phyloP scores from a whole-genome alignment of 768 basidiomycete genomes.

The Termitomyces sp. region DNA sequence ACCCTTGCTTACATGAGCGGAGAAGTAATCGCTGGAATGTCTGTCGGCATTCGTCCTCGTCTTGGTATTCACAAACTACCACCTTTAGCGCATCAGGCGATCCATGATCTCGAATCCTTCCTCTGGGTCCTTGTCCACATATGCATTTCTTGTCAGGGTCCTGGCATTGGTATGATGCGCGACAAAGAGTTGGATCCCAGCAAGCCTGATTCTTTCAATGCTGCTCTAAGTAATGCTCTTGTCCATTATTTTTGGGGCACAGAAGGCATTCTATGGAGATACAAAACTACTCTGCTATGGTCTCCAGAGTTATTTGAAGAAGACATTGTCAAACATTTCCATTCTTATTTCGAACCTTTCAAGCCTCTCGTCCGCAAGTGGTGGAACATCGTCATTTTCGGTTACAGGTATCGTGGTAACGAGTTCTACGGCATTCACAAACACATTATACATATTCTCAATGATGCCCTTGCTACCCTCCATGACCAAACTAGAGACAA shows the following conservation, averaged over 20 bases:
- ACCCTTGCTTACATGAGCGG: background rate
- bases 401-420: background rate
- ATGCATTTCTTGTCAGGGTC: background rate
- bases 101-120: background rate
- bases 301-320: background rate
- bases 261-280: background rate
- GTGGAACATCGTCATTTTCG: background rate
- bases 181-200: background rate
- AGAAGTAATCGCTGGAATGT: background rate
- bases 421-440: conserved; percentile 1
- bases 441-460: background rate
- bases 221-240: background rate
- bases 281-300: background rate
- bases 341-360: background rate
- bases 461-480: background rate
- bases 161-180: background rate
- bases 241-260: background rate
- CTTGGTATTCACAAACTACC: too few species aligned
- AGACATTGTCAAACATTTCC: background rate
- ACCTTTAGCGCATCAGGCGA: background rate
- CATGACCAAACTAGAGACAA: background rate
- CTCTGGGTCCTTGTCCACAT: conserved; percentile 2
- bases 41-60: too few species aligned
- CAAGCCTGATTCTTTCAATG: background rate
- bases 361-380: background rate